Evolutionary conservation across 2,329 filamentous ascomycete genomes (phyloP), one percentile per base, ranked within the genome.

Genomic region (Drechslera avenae): DNA sequence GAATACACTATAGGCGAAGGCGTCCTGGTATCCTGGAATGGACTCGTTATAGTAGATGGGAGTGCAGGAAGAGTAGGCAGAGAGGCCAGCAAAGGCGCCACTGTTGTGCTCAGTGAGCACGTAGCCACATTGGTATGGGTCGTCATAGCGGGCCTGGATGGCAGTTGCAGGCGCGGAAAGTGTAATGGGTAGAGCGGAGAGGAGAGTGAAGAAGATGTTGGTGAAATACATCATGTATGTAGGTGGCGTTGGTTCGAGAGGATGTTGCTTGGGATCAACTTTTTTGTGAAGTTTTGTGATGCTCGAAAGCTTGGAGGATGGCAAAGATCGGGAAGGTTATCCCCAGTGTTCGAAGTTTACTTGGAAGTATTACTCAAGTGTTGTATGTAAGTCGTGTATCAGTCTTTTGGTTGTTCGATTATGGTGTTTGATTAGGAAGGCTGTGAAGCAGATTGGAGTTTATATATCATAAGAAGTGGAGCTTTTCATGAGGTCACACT

Each of bases 121-220:
- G 48, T 57, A 57, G 39, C 55, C 55, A 32, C 55, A 57, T 18
- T 46, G 49, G 45, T 50, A 45, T 23, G 52, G 51, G 7, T 49
- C 54, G 17, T 26, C 18, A 12, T 46, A 32, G 10, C 13, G 21
- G 21, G 14, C 31, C 9, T 10, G 14, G n/a, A 23, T n/a, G 1
- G 31, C n/a, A 7, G 43, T 17, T 10, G 19, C 4, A 10, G 42
- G 50, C 14, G 51, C 40, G 13, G 43, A 49, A 3, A 50, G 36
- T 3, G 39, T 31, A 1, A 8, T 7, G 0, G 39, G 35, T 14
- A 46, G 26, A 8, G 23, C 21, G 3, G 28, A n/a, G 7, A 50
- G 33, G 4, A 54, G 32, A 13, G 23, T 33, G 5, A 30, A 12
- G 17, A 51, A 26, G 7, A 36, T 3, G 30, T 10, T 18, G 13